Evolutionary conservation across 331 rosid species (phyloP).

Genomic region (Malus hybrid): DNA sequence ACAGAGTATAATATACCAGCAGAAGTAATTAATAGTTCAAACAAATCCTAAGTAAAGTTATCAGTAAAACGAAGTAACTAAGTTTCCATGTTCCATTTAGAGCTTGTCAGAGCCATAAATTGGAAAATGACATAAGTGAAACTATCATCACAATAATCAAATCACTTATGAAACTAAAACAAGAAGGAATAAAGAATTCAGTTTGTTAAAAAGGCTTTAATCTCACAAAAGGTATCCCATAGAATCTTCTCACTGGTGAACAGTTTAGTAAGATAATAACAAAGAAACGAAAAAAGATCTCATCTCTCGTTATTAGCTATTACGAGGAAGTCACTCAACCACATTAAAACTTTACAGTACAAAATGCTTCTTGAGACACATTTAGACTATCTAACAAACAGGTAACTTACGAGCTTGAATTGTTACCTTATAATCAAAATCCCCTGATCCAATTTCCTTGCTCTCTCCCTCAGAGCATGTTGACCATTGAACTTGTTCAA

Average conservation of each 20-base stretch:
- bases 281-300: neutral
- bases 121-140: neutral
- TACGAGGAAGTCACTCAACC: neutral
- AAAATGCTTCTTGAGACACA: neutral
- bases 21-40: neutral
- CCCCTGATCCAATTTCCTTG: slow-evolving; percentile 79
- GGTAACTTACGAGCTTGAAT: neutral
- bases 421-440: slow-evolving; percentile 76
- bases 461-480: slow-evolving; percentile 85
- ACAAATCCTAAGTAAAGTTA: no score
- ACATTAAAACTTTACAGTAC: neutral
- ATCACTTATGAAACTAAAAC: neutral
- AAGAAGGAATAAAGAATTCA: neutral
- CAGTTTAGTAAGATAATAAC: neutral
- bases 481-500: slow-evolving; percentile 86
- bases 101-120: neutral
- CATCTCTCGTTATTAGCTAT: neutral
- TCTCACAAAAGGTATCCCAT: neutral
- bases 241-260: neutral
- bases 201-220: neutral
- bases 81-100: neutral
- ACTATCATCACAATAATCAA: neutral
- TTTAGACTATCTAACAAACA: neutral
- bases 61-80: neutral
- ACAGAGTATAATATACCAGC: neutral